Evolutionary conservation across 192 early-diverging fungal genomes (phyloP).

Genomic region (Podila horticola): DNA sequence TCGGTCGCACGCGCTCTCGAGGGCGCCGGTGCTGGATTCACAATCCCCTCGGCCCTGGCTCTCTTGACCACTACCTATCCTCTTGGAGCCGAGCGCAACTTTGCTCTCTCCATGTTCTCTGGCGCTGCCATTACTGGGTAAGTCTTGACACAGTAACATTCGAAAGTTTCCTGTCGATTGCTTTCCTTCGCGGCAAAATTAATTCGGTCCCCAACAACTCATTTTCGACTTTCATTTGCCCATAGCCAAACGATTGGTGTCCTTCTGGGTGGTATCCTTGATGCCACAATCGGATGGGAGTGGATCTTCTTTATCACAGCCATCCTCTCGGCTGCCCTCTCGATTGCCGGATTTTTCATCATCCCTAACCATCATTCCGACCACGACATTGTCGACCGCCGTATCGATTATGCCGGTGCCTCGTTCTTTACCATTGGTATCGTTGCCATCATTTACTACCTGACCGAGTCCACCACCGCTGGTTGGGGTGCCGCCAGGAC

Average conservation of each 20-base stretch:
- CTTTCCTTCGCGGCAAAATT: too few species aligned
- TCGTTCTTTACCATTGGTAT: conserved; percentile 41
- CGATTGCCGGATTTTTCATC: conserved; percentile 35
- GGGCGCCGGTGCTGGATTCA: conserved; percentile 49
- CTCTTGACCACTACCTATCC: conserved; percentile 44
- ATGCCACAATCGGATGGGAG: conserved; percentile 51
- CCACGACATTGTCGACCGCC: conserved; percentile 15
- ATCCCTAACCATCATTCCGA: conserved; percentile 27
- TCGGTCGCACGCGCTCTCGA: conserved; percentile 46
- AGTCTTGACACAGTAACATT: not conserved
- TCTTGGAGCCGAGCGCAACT: conserved; percentile 34
- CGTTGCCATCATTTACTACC: conserved; percentile 41
- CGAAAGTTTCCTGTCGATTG: not conserved
- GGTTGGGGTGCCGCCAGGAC: conserved; percentile 44
- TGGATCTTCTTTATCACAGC: conserved; percentile 55
- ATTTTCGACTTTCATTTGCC: not conserved
- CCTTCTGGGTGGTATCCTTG: conserved; percentile 48
- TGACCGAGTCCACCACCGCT: conserved; percentile 34
- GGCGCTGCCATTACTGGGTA: conserved; percentile 36
- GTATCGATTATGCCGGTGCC: conserved; percentile 29
- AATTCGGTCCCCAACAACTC: not conserved
- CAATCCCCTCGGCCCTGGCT: conserved; percentile 42
- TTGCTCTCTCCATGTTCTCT: conserved; percentile 40
- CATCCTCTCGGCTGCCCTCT: conserved; percentile 32
- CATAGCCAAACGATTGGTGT: conserved; percentile 37